Conservation (phyloP, 768 basidiomycete genomes). For the Favolaschia claudopus region DNA sequence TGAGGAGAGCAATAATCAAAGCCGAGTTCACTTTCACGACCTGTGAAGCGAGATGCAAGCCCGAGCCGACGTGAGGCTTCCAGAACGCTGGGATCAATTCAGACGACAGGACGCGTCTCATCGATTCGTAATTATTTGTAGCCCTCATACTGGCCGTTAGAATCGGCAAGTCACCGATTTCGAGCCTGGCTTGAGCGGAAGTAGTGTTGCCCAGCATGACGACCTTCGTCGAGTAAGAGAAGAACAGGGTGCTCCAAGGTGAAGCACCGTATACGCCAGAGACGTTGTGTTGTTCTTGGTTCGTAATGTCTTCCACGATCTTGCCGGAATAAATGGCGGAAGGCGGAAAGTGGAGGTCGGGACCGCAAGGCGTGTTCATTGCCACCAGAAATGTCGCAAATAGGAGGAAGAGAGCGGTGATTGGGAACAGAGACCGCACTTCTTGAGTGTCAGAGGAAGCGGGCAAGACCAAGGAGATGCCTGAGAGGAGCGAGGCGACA, state of each 20-base stretch:
- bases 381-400: slow-evolving; percentile 44
- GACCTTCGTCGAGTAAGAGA: slow-evolving; percentile 87
- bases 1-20: slow-evolving; percentile 47
- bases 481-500: slow-evolving; percentile 54
- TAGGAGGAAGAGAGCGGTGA: slow-evolving; percentile 51
- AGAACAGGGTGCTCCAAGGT: slow-evolving; percentile 67
- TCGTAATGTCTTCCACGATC: slow-evolving; percentile 63
- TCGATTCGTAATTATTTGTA: slow-evolving; percentile 62
- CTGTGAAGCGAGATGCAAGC: slow-evolving; percentile 68
- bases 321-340: slow-evolving; percentile 79
- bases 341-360: slow-evolving; percentile 73
- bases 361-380: slow-evolving; percentile 73
- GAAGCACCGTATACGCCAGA: slow-evolving; percentile 67
- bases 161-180: slow-evolving; percentile 89
- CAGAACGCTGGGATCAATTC: slow-evolving; percentile 62
- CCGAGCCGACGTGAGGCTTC: slow-evolving; percentile 67
- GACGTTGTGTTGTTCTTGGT: slow-evolving; percentile 72
- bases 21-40: slow-evolving; percentile 63
- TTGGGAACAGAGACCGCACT: slow-evolving; percentile 56
- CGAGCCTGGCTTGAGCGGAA: slow-evolving; percentile 72
- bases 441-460: slow-evolving; percentile 9
- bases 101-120: slow-evolving; percentile 63
- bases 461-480: slow-evolving; percentile 60
- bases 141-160: slow-evolving; percentile 77
- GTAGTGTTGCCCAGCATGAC: slow-evolving; percentile 81